These are phyloP conservation scores for Iris pallida DNA, from an alignment of 116 monocot species.

Conservation along the genomic window DNA sequence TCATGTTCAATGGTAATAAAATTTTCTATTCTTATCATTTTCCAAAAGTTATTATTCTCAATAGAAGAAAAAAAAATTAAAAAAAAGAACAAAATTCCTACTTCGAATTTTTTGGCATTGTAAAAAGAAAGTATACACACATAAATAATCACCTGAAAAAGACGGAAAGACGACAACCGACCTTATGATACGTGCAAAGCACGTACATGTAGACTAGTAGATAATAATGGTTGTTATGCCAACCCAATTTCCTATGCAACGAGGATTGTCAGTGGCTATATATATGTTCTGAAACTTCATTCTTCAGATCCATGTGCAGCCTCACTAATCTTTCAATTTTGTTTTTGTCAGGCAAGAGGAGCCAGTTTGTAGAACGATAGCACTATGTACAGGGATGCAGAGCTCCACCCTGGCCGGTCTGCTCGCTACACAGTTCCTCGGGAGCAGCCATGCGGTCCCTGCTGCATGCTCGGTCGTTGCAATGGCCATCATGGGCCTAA, in stretches of 20 bases:
- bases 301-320: too few species aligned
- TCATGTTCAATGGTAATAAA: too few species aligned
- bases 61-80: too few species aligned
- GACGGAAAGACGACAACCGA: too few species aligned
- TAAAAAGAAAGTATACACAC: too few species aligned
- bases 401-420: slow-evolving; percentile 95
- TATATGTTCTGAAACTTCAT: not conserved
- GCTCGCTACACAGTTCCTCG: slow-evolving; percentile 89
- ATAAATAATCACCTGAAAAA: too few species aligned
- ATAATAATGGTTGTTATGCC: not conserved
- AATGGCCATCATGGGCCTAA: slow-evolving; percentile 86
- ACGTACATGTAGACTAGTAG: too few species aligned
- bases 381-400: slow-evolving; percentile 95
- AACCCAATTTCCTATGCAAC: not conserved
- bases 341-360: slow-evolving; percentile 72
- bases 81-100: too few species aligned
- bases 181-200: too few species aligned
- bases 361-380: slow-evolving; percentile 62
- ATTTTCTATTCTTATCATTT: too few species aligned
- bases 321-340: not conserved
- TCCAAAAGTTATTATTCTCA: too few species aligned
- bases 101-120: too few species aligned
- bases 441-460: slow-evolving; percentile 87
- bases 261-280: not conserved
- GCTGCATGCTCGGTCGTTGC: slow-evolving; percentile 88